A percentile compares a stretch with the other conserved stretches of the same genome.
Evolutionary conservation across 345 rosid species (phyloP).

Genomic region (Boechera divaricarpa): DNA sequence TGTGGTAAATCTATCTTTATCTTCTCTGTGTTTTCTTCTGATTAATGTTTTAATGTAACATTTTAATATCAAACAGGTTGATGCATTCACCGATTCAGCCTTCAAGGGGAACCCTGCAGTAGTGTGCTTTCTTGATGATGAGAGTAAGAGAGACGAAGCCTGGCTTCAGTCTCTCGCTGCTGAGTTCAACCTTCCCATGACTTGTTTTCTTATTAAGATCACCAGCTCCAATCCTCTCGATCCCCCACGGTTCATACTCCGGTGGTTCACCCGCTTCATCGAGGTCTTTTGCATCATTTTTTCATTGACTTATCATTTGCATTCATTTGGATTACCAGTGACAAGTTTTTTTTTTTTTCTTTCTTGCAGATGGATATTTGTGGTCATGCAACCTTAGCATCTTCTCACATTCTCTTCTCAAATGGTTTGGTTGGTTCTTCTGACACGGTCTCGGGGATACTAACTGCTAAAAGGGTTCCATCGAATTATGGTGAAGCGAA

Average conservation of each 20-base stretch:
- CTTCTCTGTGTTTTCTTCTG: too few relatives aligned
- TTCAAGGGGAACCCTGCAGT: slow-evolving; percentile 87
- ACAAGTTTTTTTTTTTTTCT: neutral
- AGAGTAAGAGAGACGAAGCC: slow-evolving; percentile 60
- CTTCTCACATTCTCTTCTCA: slow-evolving; percentile 65
- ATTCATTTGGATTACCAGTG: too few relatives aligned
- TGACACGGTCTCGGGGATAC: slow-evolving; percentile 54
- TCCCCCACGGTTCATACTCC: slow-evolving; percentile 38
- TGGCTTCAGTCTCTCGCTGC: slow-evolving; percentile 70
- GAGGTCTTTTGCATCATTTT: neutral
- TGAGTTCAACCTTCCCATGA: slow-evolving; percentile 60
- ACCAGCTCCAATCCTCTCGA: slow-evolving; percentile 14
- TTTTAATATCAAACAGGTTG: slow-evolving; percentile 45
- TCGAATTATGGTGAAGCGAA: too few relatives aligned
- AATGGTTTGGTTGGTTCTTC: slow-evolving; percentile 49
- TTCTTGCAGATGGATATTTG: slow-evolving; percentile 58
- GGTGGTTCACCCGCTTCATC: slow-evolving; percentile 61
- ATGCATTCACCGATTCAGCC: slow-evolving; percentile 69
- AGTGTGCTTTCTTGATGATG: slow-evolving; percentile 73
- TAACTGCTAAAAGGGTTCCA: slow-evolving; percentile 57
- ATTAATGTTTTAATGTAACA: too few relatives aligned
- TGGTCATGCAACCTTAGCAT: slow-evolving; percentile 82
- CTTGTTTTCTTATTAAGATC: slow-evolving; percentile 50
- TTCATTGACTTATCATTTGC: too few relatives aligned
- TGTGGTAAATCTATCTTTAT: too few relatives aligned